These are phyloP conservation scores for Penicillium cosmopolitanum DNA, from an alignment of 495 filamentous ascomycete species.

Conservation along the genomic window DNA sequence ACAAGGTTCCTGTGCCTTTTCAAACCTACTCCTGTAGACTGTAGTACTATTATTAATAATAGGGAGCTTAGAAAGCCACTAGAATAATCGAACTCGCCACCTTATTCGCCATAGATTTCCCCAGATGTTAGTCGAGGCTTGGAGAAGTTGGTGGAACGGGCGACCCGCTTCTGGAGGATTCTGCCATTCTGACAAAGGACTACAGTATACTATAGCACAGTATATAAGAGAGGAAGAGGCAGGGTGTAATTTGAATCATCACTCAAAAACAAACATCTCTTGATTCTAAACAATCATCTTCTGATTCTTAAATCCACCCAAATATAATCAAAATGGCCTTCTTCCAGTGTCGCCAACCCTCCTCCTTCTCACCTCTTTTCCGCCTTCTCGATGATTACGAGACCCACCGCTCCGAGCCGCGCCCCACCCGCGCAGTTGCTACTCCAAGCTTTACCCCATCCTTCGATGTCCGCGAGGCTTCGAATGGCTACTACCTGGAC, in stretches of 20 bases:
- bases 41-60: too few relatives aligned
- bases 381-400: slow-evolving; percentile 78
- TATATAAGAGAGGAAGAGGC: slow-evolving; percentile 8
- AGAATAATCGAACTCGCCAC: background rate
- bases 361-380: slow-evolving; percentile 69
- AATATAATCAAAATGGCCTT: slow-evolving; percentile 68
- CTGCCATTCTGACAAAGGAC: slow-evolving; percentile 2
- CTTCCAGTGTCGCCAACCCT: slow-evolving; percentile 51
- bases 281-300: background rate
- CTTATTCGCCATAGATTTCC: background rate
- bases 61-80: background rate
- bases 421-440: slow-evolving; percentile 1
- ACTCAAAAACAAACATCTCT: background rate
- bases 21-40: too few relatives aligned
- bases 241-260: background rate
- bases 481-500: slow-evolving; percentile 74
- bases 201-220: too few relatives aligned
- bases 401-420: slow-evolving; percentile 39
- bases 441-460: slow-evolving; percentile 57
- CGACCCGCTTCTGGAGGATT: slow-evolving; percentile 24
- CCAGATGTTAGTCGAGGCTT: slow-evolving; percentile 11
- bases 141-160: slow-evolving; percentile 19
- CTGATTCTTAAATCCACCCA: background rate
- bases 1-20: too few relatives aligned
- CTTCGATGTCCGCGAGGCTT: slow-evolving; percentile 79